These are phyloP conservation scores for Diaporthe caulivora DNA, from an alignment of 2,329 filamentous ascomycete species.

Conservation along the genomic window DNA sequence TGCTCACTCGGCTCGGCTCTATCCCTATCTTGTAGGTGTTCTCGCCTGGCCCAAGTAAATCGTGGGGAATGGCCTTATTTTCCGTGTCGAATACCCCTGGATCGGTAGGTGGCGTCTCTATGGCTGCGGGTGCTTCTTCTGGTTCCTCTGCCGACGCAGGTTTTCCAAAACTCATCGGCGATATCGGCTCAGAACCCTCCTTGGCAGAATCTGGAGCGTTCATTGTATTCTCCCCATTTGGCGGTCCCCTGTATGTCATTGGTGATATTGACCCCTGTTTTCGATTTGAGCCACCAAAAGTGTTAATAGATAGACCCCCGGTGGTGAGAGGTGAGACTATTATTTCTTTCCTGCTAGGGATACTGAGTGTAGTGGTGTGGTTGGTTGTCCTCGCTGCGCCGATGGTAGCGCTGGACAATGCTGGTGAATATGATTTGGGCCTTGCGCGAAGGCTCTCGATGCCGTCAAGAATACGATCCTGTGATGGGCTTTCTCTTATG, in stretches of 20 bases:
- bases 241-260: slow-evolving; percentile 6
- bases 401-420: slow-evolving; percentile 5
- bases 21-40: not conserved
- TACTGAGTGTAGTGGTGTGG: not conserved
- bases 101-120: not conserved
- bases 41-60: not conserved
- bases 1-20: slow-evolving; percentile 13
- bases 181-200: slow-evolving; percentile 16
- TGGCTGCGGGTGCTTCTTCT: not conserved
- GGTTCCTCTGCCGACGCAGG: not conserved
- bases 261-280: slow-evolving; percentile 14
- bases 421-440: slow-evolving; percentile 29
- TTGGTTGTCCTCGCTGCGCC: slow-evolving; percentile 7
- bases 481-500: slow-evolving; percentile 1
- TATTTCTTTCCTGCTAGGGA: not conserved
- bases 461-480: not conserved
- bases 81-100: not conserved
- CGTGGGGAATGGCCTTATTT: not conserved
- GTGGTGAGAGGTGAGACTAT: slow-evolving; percentile 6
- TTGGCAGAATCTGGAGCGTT: not conserved
- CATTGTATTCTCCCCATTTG: not conserved
- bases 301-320: not conserved
- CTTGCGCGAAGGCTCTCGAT: not conserved
- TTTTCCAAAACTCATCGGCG: slow-evolving; percentile 12
- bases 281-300: not conserved